Evolutionary conservation across 192 early-diverging fungal species (phyloP), one percentile per base, ranked within the genome.

Genomic region (Cetraspora pellucida): DNA sequence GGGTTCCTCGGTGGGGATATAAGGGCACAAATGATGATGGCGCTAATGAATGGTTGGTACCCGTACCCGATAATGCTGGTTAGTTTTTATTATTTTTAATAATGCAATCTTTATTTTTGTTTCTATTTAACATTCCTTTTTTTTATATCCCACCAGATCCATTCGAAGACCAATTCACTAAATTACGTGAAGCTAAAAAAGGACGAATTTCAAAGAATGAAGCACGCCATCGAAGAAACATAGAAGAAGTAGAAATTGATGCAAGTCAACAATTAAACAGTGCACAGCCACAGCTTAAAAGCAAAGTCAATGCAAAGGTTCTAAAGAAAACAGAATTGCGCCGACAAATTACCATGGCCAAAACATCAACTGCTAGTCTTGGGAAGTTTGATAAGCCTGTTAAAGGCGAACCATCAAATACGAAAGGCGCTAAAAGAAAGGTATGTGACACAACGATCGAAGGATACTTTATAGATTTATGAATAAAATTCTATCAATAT

Each of bases 1-100:
- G 93, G 83, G 89, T 90, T 59, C 94, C 95, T 66, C 87, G 90
- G 66, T 99, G 90, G 85, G 98, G 98, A 25, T 98, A 94, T 87
- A 91, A 91, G 78, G 89, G 90, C 68, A 87, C 89, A 75, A 91
- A 92, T 75, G 90, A 94, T 57, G 90, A 95, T 49, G 89, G 90
- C 21, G 78, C 88, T 69, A 86, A 93, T 74, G 95, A 95, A 81
- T 99, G 98, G 98, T 79, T 97, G 75, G 92, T 96, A 58, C 95
- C 96, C 83, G 95, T 99, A 1, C 93, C 94, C n/a, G 80, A 84
- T 31, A 87, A 89, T 64, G 87, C 84, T 25, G 74, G 74, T 76
- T 37, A 37, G 19, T 55, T 28, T 49, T 50, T 81, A 21, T 55
- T 37, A 67, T 49, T 37, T 37, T 31, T 28, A 10, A 30, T 54